Percentiles rank a stretch among this genome's conserved stretches.
Conservation (phyloP, 2,329 filamentous ascomycete species). For the Allantophomopsis lycopodina region DNA sequence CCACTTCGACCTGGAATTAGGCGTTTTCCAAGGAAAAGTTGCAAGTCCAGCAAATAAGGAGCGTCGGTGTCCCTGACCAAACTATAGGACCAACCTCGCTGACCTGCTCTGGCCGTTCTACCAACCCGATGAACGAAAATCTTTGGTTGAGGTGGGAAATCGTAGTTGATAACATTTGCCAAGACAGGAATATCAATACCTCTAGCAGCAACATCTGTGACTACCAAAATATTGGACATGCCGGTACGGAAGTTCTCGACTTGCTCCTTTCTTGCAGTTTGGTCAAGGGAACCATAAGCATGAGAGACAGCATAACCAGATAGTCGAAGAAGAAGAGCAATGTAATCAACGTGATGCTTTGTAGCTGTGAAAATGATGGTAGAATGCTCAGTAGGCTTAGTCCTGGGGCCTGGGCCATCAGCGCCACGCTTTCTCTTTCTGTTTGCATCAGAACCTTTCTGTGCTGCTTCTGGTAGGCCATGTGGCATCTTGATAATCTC, state of each 20-base stretch:
- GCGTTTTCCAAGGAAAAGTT: conserved; percentile 82
- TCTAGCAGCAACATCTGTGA: conserved; percentile 90
- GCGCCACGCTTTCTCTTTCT: conserved; percentile 63
- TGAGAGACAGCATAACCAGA: conserved; percentile 86
- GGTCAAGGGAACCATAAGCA: conserved; percentile 88
- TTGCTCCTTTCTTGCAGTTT: conserved; percentile 83
- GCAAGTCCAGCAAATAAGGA: conserved; percentile 85
- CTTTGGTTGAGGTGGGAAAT: conserved; percentile 93
- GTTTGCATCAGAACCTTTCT: conserved; percentile 14
- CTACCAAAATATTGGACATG: conserved; percentile 78
- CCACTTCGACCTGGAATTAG: conserved; percentile 60
- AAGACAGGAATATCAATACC: conserved; percentile 96
- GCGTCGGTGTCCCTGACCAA: conserved; percentile 77
- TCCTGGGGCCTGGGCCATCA: conserved; percentile 36
- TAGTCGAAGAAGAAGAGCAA: conserved; percentile 64
- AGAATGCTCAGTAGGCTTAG: conserved; percentile 75
- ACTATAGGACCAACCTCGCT: conserved; percentile 90
- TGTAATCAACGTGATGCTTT: conserved; percentile 94
- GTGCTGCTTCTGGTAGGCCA: conserved; percentile 42
- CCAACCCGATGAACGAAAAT: conserved; percentile 94
- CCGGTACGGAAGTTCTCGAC: conserved; percentile 82
- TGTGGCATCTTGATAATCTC: conserved; percentile 87
- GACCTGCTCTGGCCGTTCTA: conserved; percentile 85
- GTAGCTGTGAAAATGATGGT: conserved; percentile 93
- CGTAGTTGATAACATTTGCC: conserved; percentile 97